Evolutionary conservation across 2,329 filamentous ascomycete species (phyloP).

Genomic region (Hypoxylon sp.): DNA sequence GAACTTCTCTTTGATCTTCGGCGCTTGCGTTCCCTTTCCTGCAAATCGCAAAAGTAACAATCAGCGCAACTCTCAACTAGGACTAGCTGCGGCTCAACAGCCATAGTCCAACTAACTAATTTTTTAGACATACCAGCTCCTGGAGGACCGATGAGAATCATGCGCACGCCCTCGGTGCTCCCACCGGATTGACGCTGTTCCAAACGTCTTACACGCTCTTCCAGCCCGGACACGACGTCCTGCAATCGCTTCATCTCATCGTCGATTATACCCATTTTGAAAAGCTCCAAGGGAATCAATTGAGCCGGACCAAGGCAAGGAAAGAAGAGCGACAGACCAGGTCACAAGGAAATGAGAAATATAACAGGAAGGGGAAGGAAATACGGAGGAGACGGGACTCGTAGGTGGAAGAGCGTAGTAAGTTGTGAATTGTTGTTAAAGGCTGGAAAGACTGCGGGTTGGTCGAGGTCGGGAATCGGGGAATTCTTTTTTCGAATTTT

Average conservation of each 20-base stretch:
- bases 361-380: conserved; percentile 31
- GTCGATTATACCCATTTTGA: conserved; percentile 87
- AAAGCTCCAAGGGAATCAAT: conserved; percentile 43
- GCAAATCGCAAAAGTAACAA: conserved; percentile 28
- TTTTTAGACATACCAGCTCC: conserved; percentile 83
- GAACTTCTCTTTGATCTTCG: conserved; percentile 98
- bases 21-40: conserved; percentile 99
- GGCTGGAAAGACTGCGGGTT: conserved; percentile 33
- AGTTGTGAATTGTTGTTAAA: conserved; percentile 34
- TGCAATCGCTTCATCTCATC: conserved; percentile 89
- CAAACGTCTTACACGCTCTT: conserved; percentile 87
- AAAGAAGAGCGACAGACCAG: conserved; percentile 26
- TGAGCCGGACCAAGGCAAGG: conserved; percentile 50
- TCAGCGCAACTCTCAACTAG: conserved; percentile 42
- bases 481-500: conserved; percentile 42
- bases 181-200: conserved; percentile 79
- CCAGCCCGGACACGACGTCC: conserved; percentile 85
- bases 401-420: conserved; percentile 40
- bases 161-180: conserved; percentile 80
- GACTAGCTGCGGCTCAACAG: conserved; percentile 22
- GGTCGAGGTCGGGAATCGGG: conserved; percentile 49
- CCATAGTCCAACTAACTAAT: conserved; percentile 1
- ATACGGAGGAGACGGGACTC: conserved; percentile 39
- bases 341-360: conserved; percentile 45
- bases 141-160: conserved; percentile 97